Base-by-base conservation (phyloP, 495 filamentous ascomycete species). In the Saxophila tyrrhenica region DNA sequence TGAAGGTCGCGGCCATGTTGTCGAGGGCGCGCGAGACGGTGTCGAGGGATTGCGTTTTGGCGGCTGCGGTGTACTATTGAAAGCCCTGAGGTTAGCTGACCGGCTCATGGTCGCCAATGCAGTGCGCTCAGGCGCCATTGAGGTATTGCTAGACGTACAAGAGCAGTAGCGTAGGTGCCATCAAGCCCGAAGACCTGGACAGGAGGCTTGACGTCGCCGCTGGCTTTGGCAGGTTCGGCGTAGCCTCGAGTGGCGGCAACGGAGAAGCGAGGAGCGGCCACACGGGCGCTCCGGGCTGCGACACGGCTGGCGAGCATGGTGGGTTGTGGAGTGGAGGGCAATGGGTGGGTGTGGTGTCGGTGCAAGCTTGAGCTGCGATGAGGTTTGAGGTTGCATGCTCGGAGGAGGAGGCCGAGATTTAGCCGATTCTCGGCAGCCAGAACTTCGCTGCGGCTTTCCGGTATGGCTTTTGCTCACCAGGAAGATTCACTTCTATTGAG, bases 111-210 rank as follows among this genome's bases (percentile, higher is more conserved):
- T 45, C 8, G 10, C 19, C n/a, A n/a, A n/a, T n/a, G n/a, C 20
- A 35, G 29, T 13, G 25, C 21, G 8, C 50, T 53, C 23, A 7
- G 24, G 5, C 3, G 24, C 47, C 22, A 39, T 43, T 29, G 29
- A 35, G 29, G 46, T 24, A 55, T 49, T 17, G 25, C 25, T 39
- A 2, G 54, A 72, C 82, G 69, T 88, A 98, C 92, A 82, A 98
- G 77, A 75, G 92, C 92, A 77, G 82, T 87, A 65, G 92, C 94
- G 75, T 98, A 98, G 66, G 91, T 97, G 64, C 92, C 92, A 71
- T 96, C 92, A 73, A 98, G 76, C 57, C 92, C 92, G 73, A 86
- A 98, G 59, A 98, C 77, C 52, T 89, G 80, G 67, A 96, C 78
- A 50, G 92, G 92, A 58, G 90, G 82, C 76, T 86, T 90, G 42